These are phyloP conservation scores for Mycosphaerella arachidis DNA, from an alignment of 2,329 filamentous ascomycete species.

Conservation along the genomic window DNA sequence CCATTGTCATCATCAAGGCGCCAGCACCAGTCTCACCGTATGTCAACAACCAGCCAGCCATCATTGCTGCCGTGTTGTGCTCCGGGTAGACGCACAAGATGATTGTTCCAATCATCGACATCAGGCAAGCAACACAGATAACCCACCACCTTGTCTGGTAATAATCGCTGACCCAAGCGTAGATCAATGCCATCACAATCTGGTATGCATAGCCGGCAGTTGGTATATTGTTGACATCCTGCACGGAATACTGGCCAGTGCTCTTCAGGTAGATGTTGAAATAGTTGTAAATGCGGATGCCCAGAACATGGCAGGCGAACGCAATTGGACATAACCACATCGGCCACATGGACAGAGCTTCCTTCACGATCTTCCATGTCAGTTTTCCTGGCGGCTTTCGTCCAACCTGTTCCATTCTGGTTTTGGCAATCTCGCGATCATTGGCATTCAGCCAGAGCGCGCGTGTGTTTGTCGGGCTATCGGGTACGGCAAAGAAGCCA, in stretches of 20 bases:
- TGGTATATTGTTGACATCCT: slow-evolving; percentile 9
- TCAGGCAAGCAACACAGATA: slow-evolving; percentile 17
- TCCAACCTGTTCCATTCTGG: slow-evolving; percentile 13
- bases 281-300: slow-evolving; percentile 4
- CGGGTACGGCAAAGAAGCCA: slow-evolving; percentile 15
- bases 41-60: slow-evolving; percentile 37
- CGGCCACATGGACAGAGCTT: slow-evolving; percentile 9
- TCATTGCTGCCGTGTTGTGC: slow-evolving; percentile 34
- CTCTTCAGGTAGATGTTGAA: slow-evolving; percentile 11
- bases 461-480: slow-evolving; percentile 14
- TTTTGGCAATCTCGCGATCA: slow-evolving; percentile 14
- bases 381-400: slow-evolving; percentile 10
- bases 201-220: slow-evolving; percentile 6
- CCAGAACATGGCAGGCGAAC: slow-evolving; percentile 7
- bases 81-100: slow-evolving; percentile 37
- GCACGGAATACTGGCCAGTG: slow-evolving; percentile 5
- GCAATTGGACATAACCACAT: slow-evolving; percentile 17
- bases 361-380: slow-evolving; percentile 11
- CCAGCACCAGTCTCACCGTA: slow-evolving; percentile 37
- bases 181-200: slow-evolving; percentile 5
- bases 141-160: slow-evolving; percentile 20
- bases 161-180: slow-evolving; percentile 21
- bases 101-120: slow-evolving; percentile 34
- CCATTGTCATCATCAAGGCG: slow-evolving; percentile 37
- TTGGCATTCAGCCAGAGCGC: slow-evolving; percentile 11